Evolutionary conservation across 768 basidiomycete genomes (phyloP), one percentile per base, ranked within the genome.

Genomic region (Leccinellum albellum): DNA sequence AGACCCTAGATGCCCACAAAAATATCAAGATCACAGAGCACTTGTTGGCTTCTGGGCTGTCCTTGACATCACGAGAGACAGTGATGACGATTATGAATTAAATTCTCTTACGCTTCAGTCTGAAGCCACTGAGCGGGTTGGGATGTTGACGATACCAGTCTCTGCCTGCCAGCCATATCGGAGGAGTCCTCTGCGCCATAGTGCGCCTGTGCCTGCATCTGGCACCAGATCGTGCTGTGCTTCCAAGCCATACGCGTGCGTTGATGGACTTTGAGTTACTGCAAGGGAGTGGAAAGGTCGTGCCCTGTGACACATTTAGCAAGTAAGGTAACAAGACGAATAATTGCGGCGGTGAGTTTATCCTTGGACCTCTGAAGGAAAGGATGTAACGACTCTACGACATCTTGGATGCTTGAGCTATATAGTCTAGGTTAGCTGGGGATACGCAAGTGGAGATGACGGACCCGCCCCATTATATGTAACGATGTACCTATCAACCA

Each of bases 161-260:
- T n/a, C n/a, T n/a, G n/a, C n/a, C n/a, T n/a, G n/a, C n/a, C n/a
- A n/a, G n/a, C n/a, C n/a, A n/a, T n/a, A n/a, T n/a, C n/a, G n/a
- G n/a, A n/a, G n/a, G n/a, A n/a, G n/a, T n/a, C n/a, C n/a, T n/a
- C n/a, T n/a, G n/a, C n/a, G n/a, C n/a, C n/a, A n/a, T n/a, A n/a
- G n/a, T n/a, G n/a, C n/a, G n/a, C n/a, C n/a, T n/a, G n/a, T n/a
- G n/a, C n/a, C n/a, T n/a, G n/a, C n/a, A n/a, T n/a, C n/a, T n/a
- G 88, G 26, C 93, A 81, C 97, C 97, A 99, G 13, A 98, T 88
- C 1, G 97, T 99, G 67, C 98, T 94, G 31, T 97, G 84, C 67
- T 98, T 96, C 86, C 95, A 96, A 3, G 96, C 95, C 59, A 96
- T 89, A 68, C 93, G 89, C 72, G 97, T 94, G 21, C 93, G 85